Evolutionary conservation across 371 early-diverging fungal species (phyloP).

Genomic region (Apophysomyces elegans): DNA sequence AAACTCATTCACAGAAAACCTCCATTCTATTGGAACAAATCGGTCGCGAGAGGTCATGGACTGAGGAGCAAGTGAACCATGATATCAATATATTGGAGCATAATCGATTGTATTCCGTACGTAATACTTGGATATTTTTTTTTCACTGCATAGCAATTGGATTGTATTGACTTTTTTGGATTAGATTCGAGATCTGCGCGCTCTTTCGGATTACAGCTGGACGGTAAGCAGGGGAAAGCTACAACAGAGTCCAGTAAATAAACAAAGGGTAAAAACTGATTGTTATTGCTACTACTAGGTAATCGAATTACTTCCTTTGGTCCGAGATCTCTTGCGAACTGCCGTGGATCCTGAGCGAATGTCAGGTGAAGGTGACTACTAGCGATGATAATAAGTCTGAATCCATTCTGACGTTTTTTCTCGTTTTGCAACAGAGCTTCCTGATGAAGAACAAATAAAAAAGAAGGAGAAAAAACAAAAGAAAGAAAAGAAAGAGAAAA

Average conservation of each 20-base stretch:
- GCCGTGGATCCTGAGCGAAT: conserved; percentile 19
- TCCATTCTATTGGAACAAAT: not conserved
- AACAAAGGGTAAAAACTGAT: not conserved
- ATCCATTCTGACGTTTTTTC: not conserved
- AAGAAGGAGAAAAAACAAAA: conserved; percentile 34
- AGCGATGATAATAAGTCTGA: not conserved
- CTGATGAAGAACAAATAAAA: conserved; percentile 19
- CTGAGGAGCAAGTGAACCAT: conserved; percentile 9
- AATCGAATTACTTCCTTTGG: conserved; percentile 35
- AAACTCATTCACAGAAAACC: not conserved
- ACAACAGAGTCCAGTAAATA: not conserved
- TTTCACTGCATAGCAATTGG: not conserved
- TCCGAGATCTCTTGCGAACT: conserved; percentile 33
- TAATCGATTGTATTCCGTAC: conserved; percentile 1
- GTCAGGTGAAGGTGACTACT: conserved; percentile 9
- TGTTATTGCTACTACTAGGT: conserved; percentile 18
- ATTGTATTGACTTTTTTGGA: not conserved
- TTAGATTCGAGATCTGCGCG: conserved; percentile 6
- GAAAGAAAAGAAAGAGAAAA: conserved; percentile 26
- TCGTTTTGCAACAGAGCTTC: not conserved
- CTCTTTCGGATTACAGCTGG: conserved; percentile 8
- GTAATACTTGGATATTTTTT: not conserved
- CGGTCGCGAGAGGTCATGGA: conserved; percentile 5
- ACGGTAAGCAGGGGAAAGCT: not conserved
- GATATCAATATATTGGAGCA: conserved; percentile 2